Percentiles rank a stretch among this genome's conserved stretches.
These are phyloP conservation scores for Dioszegia aurantiaca DNA, from an alignment of 768 basidiomycete species.

Conservation along the genomic window DNA sequence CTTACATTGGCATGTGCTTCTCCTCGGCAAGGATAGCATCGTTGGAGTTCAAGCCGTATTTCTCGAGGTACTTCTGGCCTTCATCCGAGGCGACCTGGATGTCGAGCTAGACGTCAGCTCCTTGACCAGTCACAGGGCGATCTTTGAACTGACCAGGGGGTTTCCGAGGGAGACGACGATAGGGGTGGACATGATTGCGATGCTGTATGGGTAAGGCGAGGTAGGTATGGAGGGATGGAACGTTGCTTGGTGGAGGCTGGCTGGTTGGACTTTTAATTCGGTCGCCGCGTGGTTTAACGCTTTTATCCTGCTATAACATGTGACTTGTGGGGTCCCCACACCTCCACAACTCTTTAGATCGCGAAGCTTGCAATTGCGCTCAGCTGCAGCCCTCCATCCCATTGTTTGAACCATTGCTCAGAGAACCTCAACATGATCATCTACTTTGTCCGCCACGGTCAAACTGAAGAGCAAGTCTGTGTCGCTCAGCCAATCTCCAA, in stretches of 20 bases:
- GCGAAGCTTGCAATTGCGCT: too few relatives aligned
- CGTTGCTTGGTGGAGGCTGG: background rate
- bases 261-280: background rate
- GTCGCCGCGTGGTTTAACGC: too few relatives aligned
- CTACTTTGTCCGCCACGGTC: slow-evolving; percentile 41
- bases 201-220: background rate
- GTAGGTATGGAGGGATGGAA: background rate
- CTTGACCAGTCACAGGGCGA: background rate
- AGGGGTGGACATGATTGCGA: slow-evolving; percentile 22
- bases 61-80: slow-evolving; percentile 77
- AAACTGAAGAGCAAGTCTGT: slow-evolving; percentile 38
- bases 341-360: too few relatives aligned
- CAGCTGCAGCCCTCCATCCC: too few relatives aligned
- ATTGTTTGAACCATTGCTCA: too few relatives aligned
- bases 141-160: slow-evolving; percentile 64
- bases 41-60: slow-evolving; percentile 87
- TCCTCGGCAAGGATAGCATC: slow-evolving; percentile 92
- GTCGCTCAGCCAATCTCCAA: background rate
- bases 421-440: slow-evolving; percentile 32
- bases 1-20: slow-evolving; percentile 82
- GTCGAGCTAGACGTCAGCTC: slow-evolving; percentile 57
- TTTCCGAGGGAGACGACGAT: slow-evolving; percentile 89
- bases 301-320: too few relatives aligned
- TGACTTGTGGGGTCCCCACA: too few relatives aligned
- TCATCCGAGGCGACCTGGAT: slow-evolving; percentile 73